Conservation (phyloP, 2,329 filamentous ascomycete genomes). For the Cytospora piceae region DNA sequence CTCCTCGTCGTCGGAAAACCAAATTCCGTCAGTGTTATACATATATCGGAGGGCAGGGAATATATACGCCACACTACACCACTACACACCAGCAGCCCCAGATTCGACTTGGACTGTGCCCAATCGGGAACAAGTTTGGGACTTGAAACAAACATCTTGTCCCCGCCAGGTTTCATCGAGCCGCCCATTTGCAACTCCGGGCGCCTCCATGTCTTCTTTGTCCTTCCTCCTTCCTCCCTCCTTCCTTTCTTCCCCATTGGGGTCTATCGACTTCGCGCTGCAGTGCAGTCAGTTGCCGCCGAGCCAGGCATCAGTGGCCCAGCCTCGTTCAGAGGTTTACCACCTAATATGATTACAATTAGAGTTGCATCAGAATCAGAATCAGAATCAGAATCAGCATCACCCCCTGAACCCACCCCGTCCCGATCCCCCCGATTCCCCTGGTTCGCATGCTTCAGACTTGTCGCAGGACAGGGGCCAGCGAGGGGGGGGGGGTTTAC, state of each 20-base stretch:
- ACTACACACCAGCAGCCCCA: too few relatives aligned
- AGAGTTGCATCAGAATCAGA: conserved; percentile 1
- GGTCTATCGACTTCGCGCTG: neutral
- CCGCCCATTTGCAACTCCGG: neutral
- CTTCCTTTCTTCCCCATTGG: neutral
- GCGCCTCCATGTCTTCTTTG: conserved; percentile 11
- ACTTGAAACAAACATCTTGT: conserved; percentile 3
- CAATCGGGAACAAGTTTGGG: neutral
- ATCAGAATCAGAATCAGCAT: too few relatives aligned
- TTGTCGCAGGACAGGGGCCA: conserved; percentile 52
- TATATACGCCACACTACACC: too few relatives aligned
- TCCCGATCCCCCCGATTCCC: conserved; percentile 4
- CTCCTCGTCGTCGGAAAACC: neutral
- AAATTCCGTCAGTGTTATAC: conserved; percentile 6
- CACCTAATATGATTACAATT: neutral
- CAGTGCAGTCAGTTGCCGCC: neutral
- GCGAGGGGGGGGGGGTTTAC: conserved; percentile 1
- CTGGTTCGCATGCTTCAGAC: conserved; percentile 47
- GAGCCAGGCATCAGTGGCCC: neutral
- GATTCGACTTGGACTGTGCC: neutral
- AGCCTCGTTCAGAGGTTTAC: neutral
- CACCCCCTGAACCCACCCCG: neutral
- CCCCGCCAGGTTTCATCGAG: conserved; percentile 3
- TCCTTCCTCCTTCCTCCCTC: neutral
- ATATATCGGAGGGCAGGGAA: neutral